Evolutionary conservation across 805 yeast genomes (phyloP).

Genomic region (Candida morakotiae): DNA sequence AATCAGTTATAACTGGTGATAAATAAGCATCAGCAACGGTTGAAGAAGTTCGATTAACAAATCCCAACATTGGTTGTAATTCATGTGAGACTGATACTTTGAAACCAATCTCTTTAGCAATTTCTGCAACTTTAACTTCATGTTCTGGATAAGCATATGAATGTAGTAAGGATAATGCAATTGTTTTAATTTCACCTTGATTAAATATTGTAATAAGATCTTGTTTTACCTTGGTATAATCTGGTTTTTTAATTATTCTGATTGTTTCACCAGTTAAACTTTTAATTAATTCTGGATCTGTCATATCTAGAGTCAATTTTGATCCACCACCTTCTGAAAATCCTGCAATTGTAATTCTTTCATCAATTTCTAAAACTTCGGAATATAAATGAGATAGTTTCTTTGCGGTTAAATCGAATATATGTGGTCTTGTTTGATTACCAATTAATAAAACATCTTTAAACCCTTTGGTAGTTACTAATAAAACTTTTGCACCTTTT

Average conservation of each 20-base stretch:
- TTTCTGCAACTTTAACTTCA: slow-evolving; percentile 29
- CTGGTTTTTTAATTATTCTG: slow-evolving; percentile 27
- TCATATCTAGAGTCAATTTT: slow-evolving; percentile 15
- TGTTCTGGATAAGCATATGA: slow-evolving; percentile 39
- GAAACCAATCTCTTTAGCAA: slow-evolving; percentile 35
- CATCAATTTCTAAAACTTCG: slow-evolving; percentile 79
- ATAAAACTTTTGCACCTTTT: slow-evolving; percentile 84
- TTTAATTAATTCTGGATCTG: slow-evolving; percentile 31
- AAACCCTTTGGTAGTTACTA: slow-evolving; percentile 85
- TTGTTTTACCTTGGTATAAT: slow-evolving; percentile 17
- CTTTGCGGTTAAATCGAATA: slow-evolving; percentile 75
- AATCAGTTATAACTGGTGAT: slow-evolving; percentile 34
- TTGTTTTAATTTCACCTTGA: slow-evolving; percentile 19
- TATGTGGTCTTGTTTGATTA: slow-evolving; percentile 86
- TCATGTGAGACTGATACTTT: slow-evolving; percentile 36
- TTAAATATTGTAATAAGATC: slow-evolving; percentile 23
- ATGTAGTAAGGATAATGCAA: slow-evolving; percentile 38
- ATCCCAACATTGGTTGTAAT: slow-evolving; percentile 42
- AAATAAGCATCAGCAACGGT: slow-evolving; percentile 43
- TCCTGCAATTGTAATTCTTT: slow-evolving; percentile 75
- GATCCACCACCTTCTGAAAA: slow-evolving; percentile 68
- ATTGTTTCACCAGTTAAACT: slow-evolving; percentile 33
- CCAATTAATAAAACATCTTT: slow-evolving; percentile 81
- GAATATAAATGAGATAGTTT: slow-evolving; percentile 72
- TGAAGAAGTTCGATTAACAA: slow-evolving; percentile 38